Base-by-base conservation (phyloP, 139 green algal genomes). In the Auxenochlorella protothecoides region DNA sequence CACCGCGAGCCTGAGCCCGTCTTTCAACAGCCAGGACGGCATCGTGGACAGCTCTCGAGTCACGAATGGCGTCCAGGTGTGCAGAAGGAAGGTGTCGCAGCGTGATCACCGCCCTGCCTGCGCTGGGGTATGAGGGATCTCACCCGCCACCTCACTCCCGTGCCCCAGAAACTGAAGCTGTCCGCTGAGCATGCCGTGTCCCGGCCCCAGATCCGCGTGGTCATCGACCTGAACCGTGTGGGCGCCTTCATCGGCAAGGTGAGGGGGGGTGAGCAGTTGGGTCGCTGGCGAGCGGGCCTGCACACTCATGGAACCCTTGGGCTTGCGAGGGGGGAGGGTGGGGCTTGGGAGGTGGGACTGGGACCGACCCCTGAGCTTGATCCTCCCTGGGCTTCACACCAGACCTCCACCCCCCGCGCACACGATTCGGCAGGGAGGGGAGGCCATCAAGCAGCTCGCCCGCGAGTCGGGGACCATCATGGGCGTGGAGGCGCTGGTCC, bases 231-330 rank as follows among this genome's bases (percentile, higher is more conserved):
- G 9, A 15, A 52, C 7, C 54, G 73, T 8, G 72, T 78, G 54
- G 59, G 72, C 13, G 72, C 61, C 12, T 60, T 81, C 5, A 81
- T 81, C 55, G 77, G 77, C 66, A 78, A 72, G 76, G 76, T 80
- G 59, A 6, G 73, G 55, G 5, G 52, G n/a, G n/a, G 12, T 53
- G 53, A 53, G 4, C 4, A 53, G 27, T 16, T 66, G 62, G 62
- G 6, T 52, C 12, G 12, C 62, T 27, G 10, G 27, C 0, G 27
- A 44, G 27, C 27, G 27, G 27, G 27, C 27, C 27, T 44, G 27
- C 27, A 44, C 27, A 44, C 27, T 44, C 27, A 44, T 44, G 27
- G 27, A 44, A 44, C 27, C 27, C 27, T 44, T 44, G 27, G 27
- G 27, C 27, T 44, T 44, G 27, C 27, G 27, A 44, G 27, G 27